Evolutionary conservation across 1,284 basidiomycete genomes (phyloP).

Genomic region (Cryptococcus sp.): DNA sequence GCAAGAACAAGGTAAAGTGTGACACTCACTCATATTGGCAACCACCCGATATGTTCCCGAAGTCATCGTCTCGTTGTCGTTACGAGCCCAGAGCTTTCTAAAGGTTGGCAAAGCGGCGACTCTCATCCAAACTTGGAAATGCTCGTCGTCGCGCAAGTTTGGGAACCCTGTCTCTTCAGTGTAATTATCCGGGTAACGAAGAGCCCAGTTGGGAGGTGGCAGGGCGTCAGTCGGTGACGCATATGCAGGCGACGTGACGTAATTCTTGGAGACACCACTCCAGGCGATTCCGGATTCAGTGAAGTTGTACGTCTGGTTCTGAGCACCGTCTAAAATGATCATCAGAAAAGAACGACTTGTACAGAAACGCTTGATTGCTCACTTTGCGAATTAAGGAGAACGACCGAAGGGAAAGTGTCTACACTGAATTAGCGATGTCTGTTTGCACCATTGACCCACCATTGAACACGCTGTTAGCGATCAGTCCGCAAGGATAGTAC

Average conservation of each 20-base stretch:
- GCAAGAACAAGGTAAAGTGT: neutral
- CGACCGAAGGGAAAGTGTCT: slow-evolving; percentile 78
- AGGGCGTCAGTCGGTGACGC: slow-evolving; percentile 64
- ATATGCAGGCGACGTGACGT: slow-evolving; percentile 63
- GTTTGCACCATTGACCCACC: slow-evolving; percentile 58
- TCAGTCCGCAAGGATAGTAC: slow-evolving; percentile 93
- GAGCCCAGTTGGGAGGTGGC: slow-evolving; percentile 90
- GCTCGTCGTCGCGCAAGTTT: slow-evolving; percentile 77
- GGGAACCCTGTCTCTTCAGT: slow-evolving; percentile 64
- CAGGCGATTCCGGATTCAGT: slow-evolving; percentile 84
- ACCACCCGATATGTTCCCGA: slow-evolving; percentile 76
- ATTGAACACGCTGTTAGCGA: slow-evolving; percentile 98
- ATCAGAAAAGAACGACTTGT: neutral
- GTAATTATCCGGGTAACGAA: slow-evolving; percentile 74
- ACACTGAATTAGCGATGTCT: slow-evolving; percentile 7
- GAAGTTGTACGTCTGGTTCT: slow-evolving; percentile 69
- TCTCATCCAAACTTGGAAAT: slow-evolving; percentile 99
- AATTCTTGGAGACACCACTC: slow-evolving; percentile 92
- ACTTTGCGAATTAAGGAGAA: slow-evolving; percentile 60
- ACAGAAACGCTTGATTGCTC: slow-evolving; percentile 8
- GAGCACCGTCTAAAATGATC: slow-evolving; percentile 53
- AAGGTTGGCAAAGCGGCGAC: slow-evolving; percentile 96
- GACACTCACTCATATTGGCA: slow-evolving; percentile 72
- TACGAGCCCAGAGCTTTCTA: slow-evolving; percentile 89
- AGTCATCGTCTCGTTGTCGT: slow-evolving; percentile 73